Conservation (phyloP, 345 rosid genomes). For the Eucalyptus pauciflora region DNA sequence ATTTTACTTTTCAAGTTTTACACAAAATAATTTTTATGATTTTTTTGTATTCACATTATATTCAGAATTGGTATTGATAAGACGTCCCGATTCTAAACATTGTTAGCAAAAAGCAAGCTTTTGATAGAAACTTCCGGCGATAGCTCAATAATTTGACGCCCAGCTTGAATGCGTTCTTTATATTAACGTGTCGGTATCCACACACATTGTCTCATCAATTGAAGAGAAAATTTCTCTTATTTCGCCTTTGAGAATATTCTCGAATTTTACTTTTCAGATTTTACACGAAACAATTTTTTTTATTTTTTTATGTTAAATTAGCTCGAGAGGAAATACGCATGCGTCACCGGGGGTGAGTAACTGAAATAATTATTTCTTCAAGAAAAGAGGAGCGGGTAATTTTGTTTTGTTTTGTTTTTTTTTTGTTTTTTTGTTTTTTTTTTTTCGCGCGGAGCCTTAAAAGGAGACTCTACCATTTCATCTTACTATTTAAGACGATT, state of each 20-base stretch:
- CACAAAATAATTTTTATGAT: too few species aligned
- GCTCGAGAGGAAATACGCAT: neutral
- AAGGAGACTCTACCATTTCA: neutral
- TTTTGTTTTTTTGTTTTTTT: neutral
- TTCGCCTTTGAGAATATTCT: too few species aligned
- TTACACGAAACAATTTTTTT: too few species aligned
- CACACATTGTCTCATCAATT: too few species aligned
- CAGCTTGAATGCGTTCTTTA: fast-evolving
- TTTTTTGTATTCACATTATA: fast-evolving
- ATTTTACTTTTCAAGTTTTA: too few species aligned
- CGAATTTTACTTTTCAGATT: too few species aligned
- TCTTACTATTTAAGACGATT: neutral
- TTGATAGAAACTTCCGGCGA: fast-evolving
- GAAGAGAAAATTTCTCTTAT: too few species aligned
- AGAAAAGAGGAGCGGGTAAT: neutral
- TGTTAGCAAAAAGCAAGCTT: too few species aligned
- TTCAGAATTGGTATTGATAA: too few species aligned
- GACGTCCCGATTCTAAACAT: too few species aligned
- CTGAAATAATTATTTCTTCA: neutral
- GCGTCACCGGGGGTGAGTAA: neutral
- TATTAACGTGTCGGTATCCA: too few species aligned
- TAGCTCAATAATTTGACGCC: fast-evolving
- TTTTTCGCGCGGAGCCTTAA: neutral
- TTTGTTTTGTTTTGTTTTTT: neutral
- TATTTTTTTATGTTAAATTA: neutral